These are phyloP conservation scores for Bothriochloa decipiens DNA, from an alignment of 176 grass and related monocot genomes.

Conservation along the genomic window DNA sequence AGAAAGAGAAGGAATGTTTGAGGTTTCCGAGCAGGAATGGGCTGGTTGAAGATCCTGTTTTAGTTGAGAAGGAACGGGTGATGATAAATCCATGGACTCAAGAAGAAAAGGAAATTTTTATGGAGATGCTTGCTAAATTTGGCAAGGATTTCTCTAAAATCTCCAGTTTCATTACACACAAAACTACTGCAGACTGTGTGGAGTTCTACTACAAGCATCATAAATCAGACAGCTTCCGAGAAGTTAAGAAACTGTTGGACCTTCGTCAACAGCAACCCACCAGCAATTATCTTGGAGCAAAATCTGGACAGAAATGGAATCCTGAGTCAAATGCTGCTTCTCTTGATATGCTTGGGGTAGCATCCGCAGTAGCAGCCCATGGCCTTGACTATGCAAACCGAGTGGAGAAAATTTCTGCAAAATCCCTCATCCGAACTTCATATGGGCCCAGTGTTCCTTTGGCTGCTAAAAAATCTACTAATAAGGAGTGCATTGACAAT, in stretches of 20 bases:
- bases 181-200: conserved; percentile 93
- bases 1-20: conserved; percentile 57
- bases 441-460: conserved; percentile 36
- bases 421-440: conserved; percentile 36
- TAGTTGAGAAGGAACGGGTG: conserved; percentile 67
- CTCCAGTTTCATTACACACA: conserved; percentile 75
- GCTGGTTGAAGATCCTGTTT: conserved; percentile 75
- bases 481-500: conserved; percentile 38
- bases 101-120: conserved; percentile 82
- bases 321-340: conserved; percentile 61
- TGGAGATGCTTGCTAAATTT: conserved; percentile 89
- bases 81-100: conserved; percentile 87
- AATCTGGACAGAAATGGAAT: conserved; percentile 75
- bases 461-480: conserved; percentile 39
- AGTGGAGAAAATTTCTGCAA: conserved; percentile 37
- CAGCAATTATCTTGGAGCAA: conserved; percentile 70
- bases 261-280: conserved; percentile 62
- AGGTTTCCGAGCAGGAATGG: conserved; percentile 72
- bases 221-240: conserved; percentile 92
- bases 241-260: conserved; percentile 83
- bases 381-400: conserved; percentile 49
- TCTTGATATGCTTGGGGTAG: conserved; percentile 71
- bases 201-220: conserved; percentile 99
- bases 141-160: conserved; percentile 97
- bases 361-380: conserved; percentile 61